Evolutionary conservation across 2,329 filamentous ascomycete genomes (phyloP).

Genomic region (Xylariaceae sp.): DNA sequence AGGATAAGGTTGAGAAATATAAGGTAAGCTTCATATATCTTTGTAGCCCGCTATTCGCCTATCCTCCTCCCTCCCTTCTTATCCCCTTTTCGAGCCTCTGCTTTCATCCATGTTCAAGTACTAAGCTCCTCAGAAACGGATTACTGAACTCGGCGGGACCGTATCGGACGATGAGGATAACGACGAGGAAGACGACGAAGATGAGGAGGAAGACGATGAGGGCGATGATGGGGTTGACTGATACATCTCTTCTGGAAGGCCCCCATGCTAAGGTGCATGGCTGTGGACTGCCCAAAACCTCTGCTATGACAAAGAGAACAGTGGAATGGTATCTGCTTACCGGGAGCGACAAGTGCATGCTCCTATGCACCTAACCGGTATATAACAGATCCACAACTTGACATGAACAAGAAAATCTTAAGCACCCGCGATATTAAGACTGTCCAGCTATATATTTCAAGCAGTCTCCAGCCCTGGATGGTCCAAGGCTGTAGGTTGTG

Average conservation of each 20-base stretch:
- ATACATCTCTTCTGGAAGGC: no score
- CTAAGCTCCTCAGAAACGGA: constrained; percentile 38
- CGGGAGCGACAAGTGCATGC: no score
- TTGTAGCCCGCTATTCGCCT: no score
- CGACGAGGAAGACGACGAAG: constrained; percentile 46
- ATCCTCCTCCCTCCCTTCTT: no score
- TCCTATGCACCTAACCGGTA: constrained; percentile 15
- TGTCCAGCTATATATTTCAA: constrained; percentile 8
- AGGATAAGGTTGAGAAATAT: constrained; percentile 68
- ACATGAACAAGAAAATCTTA: constrained; percentile 19
- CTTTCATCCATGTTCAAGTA: no score
- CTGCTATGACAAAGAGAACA: no score
- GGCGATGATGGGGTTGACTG: constrained; percentile 21
- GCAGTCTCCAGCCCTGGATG: constrained; percentile 1
- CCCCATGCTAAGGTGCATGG: no score
- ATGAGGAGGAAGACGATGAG: constrained; percentile 30
- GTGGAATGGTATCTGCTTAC: constrained; percentile 11
- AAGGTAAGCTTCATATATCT: constrained; percentile 46
- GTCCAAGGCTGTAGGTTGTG: no score
- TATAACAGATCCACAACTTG: constrained; percentile 14
- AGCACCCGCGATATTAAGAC: constrained; percentile 17
- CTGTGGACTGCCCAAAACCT: no score
- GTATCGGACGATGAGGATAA: constrained; percentile 69
- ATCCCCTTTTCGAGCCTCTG: no score
- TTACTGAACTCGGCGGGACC: constrained; percentile 58